Percentiles rank a stretch among this genome's conserved stretches.
These are phyloP conservation scores for Vitis hybrid DNA, from an alignment of 177 flowering plant species.

Conservation along the genomic window DNA sequence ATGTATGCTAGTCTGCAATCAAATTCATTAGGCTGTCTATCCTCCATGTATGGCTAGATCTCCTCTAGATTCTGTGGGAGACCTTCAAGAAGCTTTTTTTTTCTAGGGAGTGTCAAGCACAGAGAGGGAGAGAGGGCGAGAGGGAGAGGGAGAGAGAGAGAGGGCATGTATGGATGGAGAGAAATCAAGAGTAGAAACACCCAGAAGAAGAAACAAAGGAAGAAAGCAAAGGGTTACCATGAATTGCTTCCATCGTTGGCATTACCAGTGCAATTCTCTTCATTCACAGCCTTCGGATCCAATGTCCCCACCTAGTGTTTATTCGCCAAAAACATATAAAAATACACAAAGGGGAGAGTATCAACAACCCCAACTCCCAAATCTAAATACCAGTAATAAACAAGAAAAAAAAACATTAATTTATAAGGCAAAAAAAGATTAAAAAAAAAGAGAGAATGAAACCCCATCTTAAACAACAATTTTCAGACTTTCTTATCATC, in stretches of 20 bases:
- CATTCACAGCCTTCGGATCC: constrained; percentile 47
- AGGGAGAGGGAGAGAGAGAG: background rate
- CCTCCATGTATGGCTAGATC: constrained; percentile 5
- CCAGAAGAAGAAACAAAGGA: background rate
- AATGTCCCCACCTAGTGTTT: constrained; percentile 33
- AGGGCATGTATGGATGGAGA: too few species aligned
- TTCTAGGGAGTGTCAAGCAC: background rate
- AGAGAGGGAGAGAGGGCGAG: background rate
- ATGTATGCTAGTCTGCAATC: background rate
- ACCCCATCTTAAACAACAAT: background rate
- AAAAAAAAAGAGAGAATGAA: constrained; percentile 9
- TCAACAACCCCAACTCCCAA: background rate
- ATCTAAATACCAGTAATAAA: background rate
- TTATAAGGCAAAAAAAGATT: background rate
- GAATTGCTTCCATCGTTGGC: constrained; percentile 48
- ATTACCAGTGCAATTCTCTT: constrained; percentile 50
- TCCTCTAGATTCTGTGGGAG: constrained; percentile 11
- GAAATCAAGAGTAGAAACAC: background rate
- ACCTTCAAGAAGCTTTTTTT: background rate
- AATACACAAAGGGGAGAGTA: background rate
- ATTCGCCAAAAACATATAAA: background rate
- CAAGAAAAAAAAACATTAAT: background rate
- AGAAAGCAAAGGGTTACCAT: constrained; percentile 36
- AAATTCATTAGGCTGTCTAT: background rate
- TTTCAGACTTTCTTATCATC: too few species aligned